Evolutionary conservation across 192 early-diverging fungal genomes (phyloP).

Genomic region (Haplosporangium gracile): DNA sequence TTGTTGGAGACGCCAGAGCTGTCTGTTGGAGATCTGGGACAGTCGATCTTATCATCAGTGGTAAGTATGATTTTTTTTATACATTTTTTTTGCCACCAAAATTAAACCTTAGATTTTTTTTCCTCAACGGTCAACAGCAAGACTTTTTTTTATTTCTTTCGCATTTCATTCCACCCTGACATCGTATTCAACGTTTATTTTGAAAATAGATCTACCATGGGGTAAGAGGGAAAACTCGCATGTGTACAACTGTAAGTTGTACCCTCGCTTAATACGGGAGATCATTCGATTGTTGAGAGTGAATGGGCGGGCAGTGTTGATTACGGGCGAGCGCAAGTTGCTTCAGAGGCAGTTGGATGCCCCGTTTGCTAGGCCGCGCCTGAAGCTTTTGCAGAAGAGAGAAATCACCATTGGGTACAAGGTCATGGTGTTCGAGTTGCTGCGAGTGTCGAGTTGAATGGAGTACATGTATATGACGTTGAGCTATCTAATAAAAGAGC

Average conservation of each 20-base stretch:
- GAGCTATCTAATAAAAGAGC: neutral
- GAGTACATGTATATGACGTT: too few species aligned
- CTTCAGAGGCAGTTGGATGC: slow-evolving; percentile 53
- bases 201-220: slow-evolving; percentile 36
- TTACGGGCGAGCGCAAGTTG: slow-evolving; percentile 62
- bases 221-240: slow-evolving; percentile 49
- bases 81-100: neutral
- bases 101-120: neutral
- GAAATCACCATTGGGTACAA: slow-evolving; percentile 53
- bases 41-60: slow-evolving; percentile 45
- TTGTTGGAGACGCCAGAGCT: slow-evolving; percentile 38
- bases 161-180: neutral
- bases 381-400: slow-evolving; percentile 19
- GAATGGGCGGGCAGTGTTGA: slow-evolving; percentile 54
- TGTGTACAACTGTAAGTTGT: slow-evolving; percentile 54
- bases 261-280: slow-evolving; percentile 57
- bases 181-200: neutral
- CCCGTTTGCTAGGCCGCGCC: slow-evolving; percentile 16
- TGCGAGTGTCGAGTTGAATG: neutral
- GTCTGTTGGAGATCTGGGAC: slow-evolving; percentile 18
- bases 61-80: slow-evolving; percentile 8
- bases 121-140: neutral
- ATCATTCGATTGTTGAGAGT: slow-evolving; percentile 46
- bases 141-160: neutral
- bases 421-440: slow-evolving; percentile 45